Conservation (phyloP, 1,284 basidiomycete species). For the Irpex rosettiformis region DNA sequence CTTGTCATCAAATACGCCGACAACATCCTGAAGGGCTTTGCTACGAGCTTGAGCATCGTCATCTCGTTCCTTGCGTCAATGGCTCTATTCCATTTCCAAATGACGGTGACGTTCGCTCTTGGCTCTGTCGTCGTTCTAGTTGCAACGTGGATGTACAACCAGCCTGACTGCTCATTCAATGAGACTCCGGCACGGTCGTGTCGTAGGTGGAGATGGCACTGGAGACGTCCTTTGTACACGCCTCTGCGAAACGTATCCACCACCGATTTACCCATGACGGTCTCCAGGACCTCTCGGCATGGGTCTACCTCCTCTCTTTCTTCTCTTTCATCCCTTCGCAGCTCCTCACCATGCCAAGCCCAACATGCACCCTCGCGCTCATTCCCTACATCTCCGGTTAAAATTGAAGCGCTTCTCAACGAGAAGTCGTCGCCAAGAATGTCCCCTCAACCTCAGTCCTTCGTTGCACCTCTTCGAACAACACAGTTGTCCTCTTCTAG, state of each 20-base stretch:
- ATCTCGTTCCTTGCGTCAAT: conserved; percentile 91
- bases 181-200: conserved; percentile 14
- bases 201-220: conserved; percentile 28
- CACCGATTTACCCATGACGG: conserved; percentile 22
- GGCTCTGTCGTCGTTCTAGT: conserved; percentile 81
- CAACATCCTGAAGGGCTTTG: conserved; percentile 92
- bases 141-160: conserved; percentile 90
- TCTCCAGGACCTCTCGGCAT: conserved; percentile 26
- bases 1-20: conserved; percentile 85
- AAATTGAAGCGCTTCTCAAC: conserved; percentile 25
- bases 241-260: conserved; percentile 22
- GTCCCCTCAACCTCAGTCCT: conserved; percentile 22
- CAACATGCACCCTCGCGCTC: conserved; percentile 21
- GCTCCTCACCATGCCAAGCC: conserved; percentile 8
- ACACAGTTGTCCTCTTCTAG: conserved; percentile 16
- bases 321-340: conserved; percentile 23
- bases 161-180: conserved; percentile 34
- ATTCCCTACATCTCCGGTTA: conserved; percentile 28
- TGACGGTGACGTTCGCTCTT: conserved; percentile 81
- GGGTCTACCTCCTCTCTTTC: conserved; percentile 29
- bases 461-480: conserved; percentile 19
- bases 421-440: conserved; percentile 25
- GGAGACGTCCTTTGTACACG: conserved; percentile 19
- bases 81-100: conserved; percentile 82
- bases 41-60: conserved; percentile 89